Evolutionary conservation across 345 rosid species (phyloP), one percentile per base, ranked within the genome.

Genomic region (Geranium rotundifolium): DNA sequence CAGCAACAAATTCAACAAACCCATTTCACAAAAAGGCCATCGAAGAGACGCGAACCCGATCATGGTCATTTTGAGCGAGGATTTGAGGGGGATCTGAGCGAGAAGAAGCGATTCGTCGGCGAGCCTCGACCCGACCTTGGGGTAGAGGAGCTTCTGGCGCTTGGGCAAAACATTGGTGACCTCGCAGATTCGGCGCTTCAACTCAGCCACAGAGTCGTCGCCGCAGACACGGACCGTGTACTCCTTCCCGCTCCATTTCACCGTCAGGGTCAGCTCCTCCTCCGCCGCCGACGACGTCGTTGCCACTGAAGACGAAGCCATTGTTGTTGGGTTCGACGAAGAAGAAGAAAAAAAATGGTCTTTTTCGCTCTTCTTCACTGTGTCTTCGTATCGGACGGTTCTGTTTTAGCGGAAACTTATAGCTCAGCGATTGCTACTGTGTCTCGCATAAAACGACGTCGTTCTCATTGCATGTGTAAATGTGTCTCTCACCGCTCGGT

Each of bases 191-290:
- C 97, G 80, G 63, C 91, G 97, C 69, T 93, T 93, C 79, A 93
- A 62, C 76, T 90, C 99, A 16, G 89, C 90, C 6, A 93, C 95
- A 0, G 96, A 86, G 66, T 87, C 99, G 65, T 89, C 95, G 16
- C 83, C 89, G 71, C 96, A 90, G 70, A 86, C 86, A 59, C 86
- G 88, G 73, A 87, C 84, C 0, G 90, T 83, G 72, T 82, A 90
- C 77, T 93, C 97, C 60, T 93, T 93, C 5, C 96, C 91, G 56
- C 87, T 89, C 99, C 99, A 93, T 63, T 90, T 93, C 23, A 93
- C 85, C 1, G 73, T 65, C 61, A 90, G 80, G 1, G 96, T 86
- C 56, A 93, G 76, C 81, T 90, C 97, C 69, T 89, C 96, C 72
- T 80, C 96, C 61, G 83, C 65, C 70, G 60, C 67, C 61, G 78